Evolutionary conservation across 202 grass and related monocot genomes (phyloP).

Genomic region (Miscanthus sacchariflorus): DNA sequence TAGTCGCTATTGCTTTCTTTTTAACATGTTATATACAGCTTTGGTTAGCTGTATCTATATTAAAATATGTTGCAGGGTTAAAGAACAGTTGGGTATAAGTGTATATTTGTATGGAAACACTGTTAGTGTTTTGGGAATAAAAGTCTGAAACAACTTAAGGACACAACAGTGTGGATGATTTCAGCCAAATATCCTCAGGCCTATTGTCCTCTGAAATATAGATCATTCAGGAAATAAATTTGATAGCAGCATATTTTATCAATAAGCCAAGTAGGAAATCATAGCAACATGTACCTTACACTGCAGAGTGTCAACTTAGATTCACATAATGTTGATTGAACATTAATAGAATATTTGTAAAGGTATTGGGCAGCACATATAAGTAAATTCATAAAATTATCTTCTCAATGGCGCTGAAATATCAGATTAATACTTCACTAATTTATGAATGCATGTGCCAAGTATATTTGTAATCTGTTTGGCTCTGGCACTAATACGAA

Average conservation of each 20-base stretch:
- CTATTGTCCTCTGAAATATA: not conserved
- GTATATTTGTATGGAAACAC: slow-evolving; percentile 2
- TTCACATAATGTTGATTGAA: not conserved
- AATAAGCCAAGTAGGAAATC: not conserved
- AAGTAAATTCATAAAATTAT: not conserved
- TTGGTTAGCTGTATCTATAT: not conserved
- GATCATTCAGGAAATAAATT: not conserved
- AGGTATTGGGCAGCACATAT: not conserved
- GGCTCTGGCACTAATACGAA: not conserved
- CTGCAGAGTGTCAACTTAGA: slow-evolving; percentile 20
- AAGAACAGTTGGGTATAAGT: not conserved
- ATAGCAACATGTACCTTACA: not conserved
- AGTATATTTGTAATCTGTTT: not conserved
- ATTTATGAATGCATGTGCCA: not conserved
- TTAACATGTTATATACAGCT: not conserved
- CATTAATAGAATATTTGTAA: not conserved
- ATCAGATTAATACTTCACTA: not conserved
- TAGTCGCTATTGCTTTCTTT: not conserved
- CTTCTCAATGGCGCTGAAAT: slow-evolving; percentile 5
- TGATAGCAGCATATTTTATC: not conserved
- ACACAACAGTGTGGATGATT: not conserved
- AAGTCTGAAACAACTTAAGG: not conserved
- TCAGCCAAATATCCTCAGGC: not conserved
- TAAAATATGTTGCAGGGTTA: not conserved
- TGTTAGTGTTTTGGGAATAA: not conserved